A percentile compares a stretch with the other conserved stretches of the same genome.
Conservation (phyloP, 352 stramenopile genomes). For the Pythium biforme region DNA sequence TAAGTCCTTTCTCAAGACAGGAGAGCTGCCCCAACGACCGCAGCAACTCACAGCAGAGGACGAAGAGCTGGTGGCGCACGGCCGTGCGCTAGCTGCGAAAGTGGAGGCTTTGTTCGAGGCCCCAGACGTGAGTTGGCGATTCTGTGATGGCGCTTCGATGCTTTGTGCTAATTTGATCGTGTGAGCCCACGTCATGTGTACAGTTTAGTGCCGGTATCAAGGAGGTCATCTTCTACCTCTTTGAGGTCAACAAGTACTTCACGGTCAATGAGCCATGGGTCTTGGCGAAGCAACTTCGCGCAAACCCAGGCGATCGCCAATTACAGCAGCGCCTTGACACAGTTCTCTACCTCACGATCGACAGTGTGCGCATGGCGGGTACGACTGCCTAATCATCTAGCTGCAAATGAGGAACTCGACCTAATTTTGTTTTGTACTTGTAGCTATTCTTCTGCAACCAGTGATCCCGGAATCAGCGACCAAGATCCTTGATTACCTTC, state of each 20-base stretch:
- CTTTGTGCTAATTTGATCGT: too few relatives aligned
- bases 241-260: conserved; percentile 86
- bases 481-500: conserved; percentile 74
- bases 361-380: conserved; percentile 70
- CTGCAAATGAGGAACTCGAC: neutral
- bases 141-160: neutral
- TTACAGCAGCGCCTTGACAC: conserved; percentile 55
- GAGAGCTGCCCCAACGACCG: conserved; percentile 43
- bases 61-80: conserved; percentile 49
- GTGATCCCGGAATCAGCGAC: conserved; percentile 52
- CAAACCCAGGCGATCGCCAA: conserved; percentile 28
- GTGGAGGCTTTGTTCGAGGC: conserved; percentile 61
- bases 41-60: conserved; percentile 45
- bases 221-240: conserved; percentile 77
- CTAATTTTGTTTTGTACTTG: neutral
- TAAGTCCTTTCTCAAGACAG: conserved; percentile 59
- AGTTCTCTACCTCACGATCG: conserved; percentile 71
- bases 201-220: conserved; percentile 71
- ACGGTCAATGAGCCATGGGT: conserved; percentile 78
- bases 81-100: conserved; percentile 41
- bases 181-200: neutral
- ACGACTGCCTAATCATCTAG: conserved; percentile 5
- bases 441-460: conserved; percentile 75
- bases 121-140: conserved; percentile 50
- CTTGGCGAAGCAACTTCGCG: conserved; percentile 59